Percentiles rank a stretch among this genome's conserved stretches.
Evolutionary conservation across 805 yeast species (phyloP).

Genomic region (Gaillardinia entomophila): DNA sequence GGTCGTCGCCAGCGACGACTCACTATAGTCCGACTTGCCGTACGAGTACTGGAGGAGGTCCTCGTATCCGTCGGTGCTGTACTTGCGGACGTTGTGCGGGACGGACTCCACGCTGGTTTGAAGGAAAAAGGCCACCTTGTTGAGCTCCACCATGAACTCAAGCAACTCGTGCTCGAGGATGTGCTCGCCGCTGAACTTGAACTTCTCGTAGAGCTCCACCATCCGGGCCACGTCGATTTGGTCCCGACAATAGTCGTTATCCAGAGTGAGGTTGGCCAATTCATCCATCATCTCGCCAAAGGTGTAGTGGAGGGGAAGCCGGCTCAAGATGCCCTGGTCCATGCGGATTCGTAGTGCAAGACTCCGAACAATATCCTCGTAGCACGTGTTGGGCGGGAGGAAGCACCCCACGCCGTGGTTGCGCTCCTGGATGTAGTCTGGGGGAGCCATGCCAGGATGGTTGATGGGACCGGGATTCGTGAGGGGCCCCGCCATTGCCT

Average conservation of each 20-base stretch:
- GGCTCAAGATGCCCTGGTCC: slow-evolving; percentile 35
- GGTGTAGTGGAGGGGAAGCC: slow-evolving; percentile 34
- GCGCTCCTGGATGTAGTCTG: slow-evolving; percentile 31
- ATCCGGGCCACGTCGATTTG: slow-evolving; percentile 4
- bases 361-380: slow-evolving; percentile 55
- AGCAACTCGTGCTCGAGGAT: slow-evolving; percentile 56
- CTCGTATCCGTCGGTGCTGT: too few species aligned
- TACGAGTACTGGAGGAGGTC: too few species aligned
- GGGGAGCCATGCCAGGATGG: slow-evolving; percentile 38
- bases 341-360: slow-evolving; percentile 54
- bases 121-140: slow-evolving; percentile 24
- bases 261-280: slow-evolving; percentile 15
- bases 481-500: slow-evolving; percentile 32
- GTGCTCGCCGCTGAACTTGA: slow-evolving; percentile 60
- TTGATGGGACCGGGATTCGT: slow-evolving; percentile 19
- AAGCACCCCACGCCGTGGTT: slow-evolving; percentile 15
- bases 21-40: too few species aligned
- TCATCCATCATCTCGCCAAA: slow-evolving; percentile 38
- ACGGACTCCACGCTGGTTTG: slow-evolving; percentile 38
- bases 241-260: too few species aligned
- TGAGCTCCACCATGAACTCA: slow-evolving; percentile 42
- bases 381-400: slow-evolving; percentile 26
- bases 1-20: too few species aligned
- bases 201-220: slow-evolving; percentile 55
- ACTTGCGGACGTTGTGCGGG: slow-evolving; percentile 51